phyloP scores from a whole-genome alignment of 2,329 filamentous ascomycete species.

The Nothomitra cinnamomea region DNA sequence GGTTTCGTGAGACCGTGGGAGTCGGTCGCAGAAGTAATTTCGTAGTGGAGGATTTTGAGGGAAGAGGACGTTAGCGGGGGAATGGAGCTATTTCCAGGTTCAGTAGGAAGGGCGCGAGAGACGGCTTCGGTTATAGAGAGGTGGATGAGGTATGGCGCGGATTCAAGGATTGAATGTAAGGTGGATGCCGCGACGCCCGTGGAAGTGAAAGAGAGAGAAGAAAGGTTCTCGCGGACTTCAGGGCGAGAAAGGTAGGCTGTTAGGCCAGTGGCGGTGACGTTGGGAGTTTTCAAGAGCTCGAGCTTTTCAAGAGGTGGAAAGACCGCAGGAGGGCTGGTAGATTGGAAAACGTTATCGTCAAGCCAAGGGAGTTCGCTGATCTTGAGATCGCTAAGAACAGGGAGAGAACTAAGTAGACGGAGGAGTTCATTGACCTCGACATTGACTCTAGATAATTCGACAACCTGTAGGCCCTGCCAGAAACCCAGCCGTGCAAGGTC shows the following conservation, averaged over 20 bases:
- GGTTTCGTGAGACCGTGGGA: slow-evolving; percentile 37
- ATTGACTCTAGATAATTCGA: slow-evolving; percentile 51
- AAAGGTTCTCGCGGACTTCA: slow-evolving; percentile 42
- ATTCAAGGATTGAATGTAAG: slow-evolving; percentile 42
- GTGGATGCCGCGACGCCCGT: slow-evolving; percentile 50
- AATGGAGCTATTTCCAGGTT: slow-evolving; percentile 25
- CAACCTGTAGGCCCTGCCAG: slow-evolving; percentile 55
- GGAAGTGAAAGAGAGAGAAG: slow-evolving; percentile 50
- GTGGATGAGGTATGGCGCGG: slow-evolving; percentile 39
- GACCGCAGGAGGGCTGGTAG: slow-evolving; percentile 31
- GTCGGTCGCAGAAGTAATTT: slow-evolving; percentile 49
- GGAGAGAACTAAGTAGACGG: slow-evolving; percentile 50
- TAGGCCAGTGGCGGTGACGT: slow-evolving; percentile 56
- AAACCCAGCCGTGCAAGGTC: slow-evolving; percentile 44
- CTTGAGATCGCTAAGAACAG: slow-evolving; percentile 54
- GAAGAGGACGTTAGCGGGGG: slow-evolving; percentile 51
- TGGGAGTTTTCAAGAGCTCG: slow-evolving; percentile 51
- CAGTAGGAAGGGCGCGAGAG: slow-evolving; percentile 35
- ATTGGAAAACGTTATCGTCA: slow-evolving; percentile 59
- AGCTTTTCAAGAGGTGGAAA: slow-evolving; percentile 63
- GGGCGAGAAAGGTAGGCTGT: slow-evolving; percentile 46
- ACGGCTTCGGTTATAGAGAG: slow-evolving; percentile 41
- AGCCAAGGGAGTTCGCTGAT: slow-evolving; percentile 52
- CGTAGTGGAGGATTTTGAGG: slow-evolving; percentile 60
- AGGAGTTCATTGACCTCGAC: slow-evolving; percentile 56